Conservation (phyloP, 2,329 filamentous ascomycete species). For the Ophiocordyceps camponoti-leonardi region DNA sequence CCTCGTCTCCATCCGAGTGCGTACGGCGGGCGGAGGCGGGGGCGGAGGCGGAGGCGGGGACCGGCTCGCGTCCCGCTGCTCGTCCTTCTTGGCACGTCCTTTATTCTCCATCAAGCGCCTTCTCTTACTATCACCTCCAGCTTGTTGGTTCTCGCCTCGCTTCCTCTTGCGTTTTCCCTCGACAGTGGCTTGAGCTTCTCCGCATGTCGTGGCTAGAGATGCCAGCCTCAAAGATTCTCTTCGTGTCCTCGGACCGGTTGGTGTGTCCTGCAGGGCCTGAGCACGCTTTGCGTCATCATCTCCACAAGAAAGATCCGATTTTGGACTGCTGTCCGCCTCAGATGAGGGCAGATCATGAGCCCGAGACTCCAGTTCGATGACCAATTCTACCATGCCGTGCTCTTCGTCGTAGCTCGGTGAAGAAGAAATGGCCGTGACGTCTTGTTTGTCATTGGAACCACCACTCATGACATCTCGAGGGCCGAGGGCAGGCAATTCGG, state of each 20-base stretch:
- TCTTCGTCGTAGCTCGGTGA: conserved; percentile 27
- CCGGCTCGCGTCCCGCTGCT: not conserved
- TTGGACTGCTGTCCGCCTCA: conserved; percentile 5
- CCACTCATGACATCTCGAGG: not conserved
- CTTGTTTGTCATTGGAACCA: not conserved
- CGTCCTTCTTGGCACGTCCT: not conserved
- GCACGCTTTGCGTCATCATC: conserved; percentile 3
- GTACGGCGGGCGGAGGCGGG: not conserved
- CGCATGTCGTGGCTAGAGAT: conserved; percentile 9
- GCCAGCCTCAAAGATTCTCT: conserved; percentile 2
- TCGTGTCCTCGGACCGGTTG: conserved; percentile 3
- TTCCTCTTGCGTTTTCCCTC: conserved; percentile 13
- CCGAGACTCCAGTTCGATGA: conserved; percentile 30
- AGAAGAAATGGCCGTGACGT: conserved; percentile 17
- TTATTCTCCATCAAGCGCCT: conserved; percentile 8
- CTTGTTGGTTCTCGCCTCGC: conserved; percentile 5
- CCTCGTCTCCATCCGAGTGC: conserved; percentile 5
- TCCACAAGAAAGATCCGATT: conserved; percentile 3
- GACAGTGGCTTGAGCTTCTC: conserved; percentile 1
- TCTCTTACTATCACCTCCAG: conserved; percentile 12
- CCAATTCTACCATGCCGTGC: conserved; percentile 27
- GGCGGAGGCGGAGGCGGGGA: too few species aligned
- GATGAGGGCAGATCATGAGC: conserved; percentile 10
- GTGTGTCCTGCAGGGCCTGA: conserved; percentile 1
- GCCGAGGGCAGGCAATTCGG: conserved; percentile 9